Conservation (phyloP, 1,139 yeast species). For the Pichia inconspicua region DNA sequence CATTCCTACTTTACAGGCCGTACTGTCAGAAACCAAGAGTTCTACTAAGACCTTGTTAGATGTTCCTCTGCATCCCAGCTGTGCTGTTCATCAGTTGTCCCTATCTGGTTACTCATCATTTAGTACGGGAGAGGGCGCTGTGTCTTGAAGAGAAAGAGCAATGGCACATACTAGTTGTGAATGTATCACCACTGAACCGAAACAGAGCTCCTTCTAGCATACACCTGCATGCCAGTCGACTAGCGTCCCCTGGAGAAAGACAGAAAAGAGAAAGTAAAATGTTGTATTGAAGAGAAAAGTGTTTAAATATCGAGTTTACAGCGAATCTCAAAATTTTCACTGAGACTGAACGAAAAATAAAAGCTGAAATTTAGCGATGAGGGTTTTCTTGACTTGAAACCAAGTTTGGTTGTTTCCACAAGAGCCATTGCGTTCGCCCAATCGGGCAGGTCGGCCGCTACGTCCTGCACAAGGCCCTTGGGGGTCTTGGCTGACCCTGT, state of each 20-base stretch:
- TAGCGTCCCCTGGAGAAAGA: too few relatives aligned
- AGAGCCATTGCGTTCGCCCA: constrained; percentile 2
- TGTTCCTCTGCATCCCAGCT: constrained; percentile 10
- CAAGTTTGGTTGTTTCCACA: too few relatives aligned
- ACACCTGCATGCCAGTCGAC: background rate
- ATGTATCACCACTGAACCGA: background rate
- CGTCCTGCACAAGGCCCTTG: background rate
- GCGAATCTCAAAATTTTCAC: too few relatives aligned
- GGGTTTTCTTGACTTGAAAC: too few relatives aligned
- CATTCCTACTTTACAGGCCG: background rate
- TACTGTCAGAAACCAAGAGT: constrained; percentile 15
- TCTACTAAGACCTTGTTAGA: constrained; percentile 17
- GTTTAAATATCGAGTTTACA: too few relatives aligned
- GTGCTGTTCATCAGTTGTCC: constrained; percentile 28
- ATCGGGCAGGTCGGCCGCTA: background rate
- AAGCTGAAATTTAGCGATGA: too few relatives aligned
- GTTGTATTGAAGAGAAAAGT: too few relatives aligned
- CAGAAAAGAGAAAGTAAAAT: too few relatives aligned
- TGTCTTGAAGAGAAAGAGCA: background rate
- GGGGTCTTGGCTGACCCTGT: background rate
- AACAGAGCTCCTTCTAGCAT: background rate
- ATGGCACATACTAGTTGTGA: too few relatives aligned
- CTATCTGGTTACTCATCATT: constrained; percentile 29
- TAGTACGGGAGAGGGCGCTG: constrained; percentile 1
- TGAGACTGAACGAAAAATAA: too few relatives aligned